Base-by-base conservation (phyloP, 805 yeast genomes). In the Saccharomycopsis sp. region DNA sequence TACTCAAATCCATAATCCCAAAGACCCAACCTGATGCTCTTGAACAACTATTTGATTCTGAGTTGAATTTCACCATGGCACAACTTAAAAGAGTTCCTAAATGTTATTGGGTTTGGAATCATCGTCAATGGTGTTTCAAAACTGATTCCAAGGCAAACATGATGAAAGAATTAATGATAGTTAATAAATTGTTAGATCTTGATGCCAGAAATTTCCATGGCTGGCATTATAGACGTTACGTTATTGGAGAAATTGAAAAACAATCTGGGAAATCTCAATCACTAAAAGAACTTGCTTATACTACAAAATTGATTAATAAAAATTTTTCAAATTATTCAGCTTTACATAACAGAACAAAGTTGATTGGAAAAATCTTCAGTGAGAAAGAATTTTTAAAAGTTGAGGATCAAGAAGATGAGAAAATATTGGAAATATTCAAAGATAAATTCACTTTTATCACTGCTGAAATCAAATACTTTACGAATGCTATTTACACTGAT, bases 91-190 rank as follows among this genome's bases (percentile, higher is more conserved):
- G 66, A 41, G 78, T 61, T 49, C 97, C 98, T 1, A 92, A 92
- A 56, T 85, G 88, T 31, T 92, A 92, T 55, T 92, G 97, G 96
- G 78, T 92, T 10, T 92, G 97, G 96, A 82, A 79, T 51, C 96
- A 92, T 56, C 66, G 98, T 28, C 61, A 72, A 9, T 92, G 98
- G 97, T 70, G 82, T 33, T 59, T 89, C 30, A 67, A 72, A 27
- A 55, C 64, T 15, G 71, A 73, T 26, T 65, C 69, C 2, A 50
- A 53, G 0, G 73, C 79, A 9, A 61, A 78, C 40, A 86, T 94
- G 92, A 56, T 63, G n/a, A 55, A 52, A 25, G 98, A 92, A 56
- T 59, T 92, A 51, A 65, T 59, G 1, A 67, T 87, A 6, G 88
- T 85, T 1, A 72, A 72, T 44, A 76, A 75, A 51, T 62, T 92